These are phyloP conservation scores for Fusarium hainanense DNA, from an alignment of 2,329 filamentous ascomycete genomes.

Conservation along the genomic window DNA sequence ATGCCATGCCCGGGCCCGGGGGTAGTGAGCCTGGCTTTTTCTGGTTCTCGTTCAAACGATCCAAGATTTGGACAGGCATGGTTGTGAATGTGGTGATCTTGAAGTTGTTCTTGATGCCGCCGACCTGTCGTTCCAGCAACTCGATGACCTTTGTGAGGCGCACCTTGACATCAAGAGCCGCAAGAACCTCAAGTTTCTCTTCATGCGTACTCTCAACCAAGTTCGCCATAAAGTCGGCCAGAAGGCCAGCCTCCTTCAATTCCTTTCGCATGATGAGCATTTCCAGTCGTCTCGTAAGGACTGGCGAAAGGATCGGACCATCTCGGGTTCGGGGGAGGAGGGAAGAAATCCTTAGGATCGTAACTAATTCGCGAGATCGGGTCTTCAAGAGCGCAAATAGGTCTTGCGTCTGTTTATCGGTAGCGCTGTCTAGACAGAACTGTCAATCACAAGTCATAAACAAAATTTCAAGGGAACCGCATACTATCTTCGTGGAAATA, in stretches of 20 bases:
- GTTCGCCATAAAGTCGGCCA: constrained; percentile 98
- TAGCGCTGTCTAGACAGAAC: constrained; percentile 43
- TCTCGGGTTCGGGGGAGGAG: constrained; percentile 78
- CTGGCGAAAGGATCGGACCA: constrained; percentile 76
- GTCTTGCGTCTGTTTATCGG: constrained; percentile 72
- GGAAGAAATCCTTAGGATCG: constrained; percentile 84
- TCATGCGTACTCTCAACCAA: constrained; percentile 88
- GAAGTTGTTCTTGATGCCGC: constrained; percentile 85
- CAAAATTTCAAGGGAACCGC: constrained; percentile 38
- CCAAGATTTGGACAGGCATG: constrained; percentile 70
- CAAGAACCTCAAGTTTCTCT: constrained; percentile 88
- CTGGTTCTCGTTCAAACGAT: constrained; percentile 60
- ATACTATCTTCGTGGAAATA: constrained; percentile 76
- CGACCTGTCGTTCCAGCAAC: constrained; percentile 83
- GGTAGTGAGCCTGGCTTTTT: constrained; percentile 48
- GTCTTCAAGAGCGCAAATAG: constrained; percentile 85
- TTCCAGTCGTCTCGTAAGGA: constrained; percentile 88
- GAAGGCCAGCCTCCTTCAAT: constrained; percentile 80
- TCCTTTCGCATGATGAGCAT: constrained; percentile 87
- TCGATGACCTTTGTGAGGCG: constrained; percentile 85
- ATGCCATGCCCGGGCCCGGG: constrained; percentile 55
- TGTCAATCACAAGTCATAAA: constrained; percentile 18
- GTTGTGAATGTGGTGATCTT: constrained; percentile 83
- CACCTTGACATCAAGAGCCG: constrained; percentile 81
- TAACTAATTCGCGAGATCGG: constrained; percentile 85